A percentile compares a stretch with the other conserved stretches of the same genome.
Evolutionary conservation across 176 grass and related monocot species (phyloP).

Genomic region (Carex myosuroides): DNA sequence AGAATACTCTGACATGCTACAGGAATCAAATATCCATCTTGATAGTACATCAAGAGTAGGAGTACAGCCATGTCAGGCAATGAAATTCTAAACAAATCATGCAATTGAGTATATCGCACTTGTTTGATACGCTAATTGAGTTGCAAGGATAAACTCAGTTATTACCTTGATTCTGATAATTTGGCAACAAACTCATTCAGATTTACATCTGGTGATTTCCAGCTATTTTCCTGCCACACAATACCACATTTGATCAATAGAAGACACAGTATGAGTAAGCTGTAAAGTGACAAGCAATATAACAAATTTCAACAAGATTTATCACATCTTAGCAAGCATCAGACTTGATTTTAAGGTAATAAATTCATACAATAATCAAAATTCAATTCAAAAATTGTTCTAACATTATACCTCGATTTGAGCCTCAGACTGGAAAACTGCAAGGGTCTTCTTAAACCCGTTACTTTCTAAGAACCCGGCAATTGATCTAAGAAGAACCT

Average conservation of each 20-base stretch:
- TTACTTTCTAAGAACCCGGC: slow-evolving; percentile 60
- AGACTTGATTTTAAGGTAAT: neutral
- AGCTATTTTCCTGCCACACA: slow-evolving; percentile 33
- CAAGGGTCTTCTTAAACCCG: slow-evolving; percentile 51
- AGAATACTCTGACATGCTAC: neutral
- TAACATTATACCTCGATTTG: slow-evolving; percentile 40
- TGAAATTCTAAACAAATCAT: neutral
- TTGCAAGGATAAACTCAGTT: neutral
- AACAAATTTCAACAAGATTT: neutral
- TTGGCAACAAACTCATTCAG: slow-evolving; percentile 42
- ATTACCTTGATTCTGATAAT: slow-evolving; percentile 54
- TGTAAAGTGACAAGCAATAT: neutral
- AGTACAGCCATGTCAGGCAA: neutral
- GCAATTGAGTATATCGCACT: neutral
- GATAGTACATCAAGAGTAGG: neutral
- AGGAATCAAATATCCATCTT: neutral
- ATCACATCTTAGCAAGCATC: neutral
- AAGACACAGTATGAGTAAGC: neutral
- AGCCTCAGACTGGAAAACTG: slow-evolving; percentile 52
- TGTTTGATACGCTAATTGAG: neutral
- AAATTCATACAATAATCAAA: neutral
- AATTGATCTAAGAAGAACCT: slow-evolving; percentile 49
- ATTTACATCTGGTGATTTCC: slow-evolving; percentile 41
- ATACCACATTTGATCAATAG: neutral
- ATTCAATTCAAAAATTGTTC: neutral